Evolutionary conservation across 2,329 filamentous ascomycete genomes (phyloP).

Genomic region (Sporothrix brunneoviolacea): DNA sequence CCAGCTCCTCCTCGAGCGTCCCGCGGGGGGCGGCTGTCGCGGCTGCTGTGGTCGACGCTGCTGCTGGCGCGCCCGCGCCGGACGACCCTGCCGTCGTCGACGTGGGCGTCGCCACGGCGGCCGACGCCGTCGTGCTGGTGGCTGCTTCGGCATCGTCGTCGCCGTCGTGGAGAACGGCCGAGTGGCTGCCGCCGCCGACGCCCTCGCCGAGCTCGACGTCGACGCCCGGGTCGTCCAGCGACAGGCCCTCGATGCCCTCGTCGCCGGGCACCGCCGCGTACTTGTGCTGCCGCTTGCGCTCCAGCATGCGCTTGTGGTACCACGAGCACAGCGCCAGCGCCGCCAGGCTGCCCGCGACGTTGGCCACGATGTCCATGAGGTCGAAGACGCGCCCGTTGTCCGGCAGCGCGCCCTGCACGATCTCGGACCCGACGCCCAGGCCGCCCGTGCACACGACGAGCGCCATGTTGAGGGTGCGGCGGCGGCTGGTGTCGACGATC

Average conservation of each 20-base stretch:
- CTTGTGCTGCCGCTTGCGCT: slow-evolving; percentile 69
- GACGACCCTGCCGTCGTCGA: slow-evolving; percentile 46
- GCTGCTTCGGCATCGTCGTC: slow-evolving; percentile 39
- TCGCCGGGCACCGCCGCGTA: slow-evolving; percentile 65
- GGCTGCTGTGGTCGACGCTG: slow-evolving; percentile 22
- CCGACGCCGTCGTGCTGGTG: slow-evolving; percentile 6
- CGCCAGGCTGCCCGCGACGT: slow-evolving; percentile 68
- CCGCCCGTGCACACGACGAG: slow-evolving; percentile 68
- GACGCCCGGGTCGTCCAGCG: slow-evolving; percentile 46
- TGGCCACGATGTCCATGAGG: slow-evolving; percentile 78
- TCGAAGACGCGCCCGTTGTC: slow-evolving; percentile 64
- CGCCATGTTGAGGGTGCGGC: slow-evolving; percentile 78
- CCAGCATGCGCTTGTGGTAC: slow-evolving; percentile 95
- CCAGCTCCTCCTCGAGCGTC: slow-evolving; percentile 71
- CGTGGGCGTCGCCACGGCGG: slow-evolving; percentile 19
- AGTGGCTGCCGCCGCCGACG: slow-evolving; percentile 24
- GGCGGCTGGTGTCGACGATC: slow-evolving; percentile 85
- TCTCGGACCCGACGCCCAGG: slow-evolving; percentile 67
- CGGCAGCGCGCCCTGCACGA: slow-evolving; percentile 67
- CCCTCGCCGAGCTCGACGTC: slow-evolving; percentile 74
- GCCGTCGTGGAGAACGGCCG: slow-evolving; percentile 39
- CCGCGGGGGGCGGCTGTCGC: slow-evolving; percentile 23
- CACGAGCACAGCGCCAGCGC: slow-evolving; percentile 71
- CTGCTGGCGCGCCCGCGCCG: slow-evolving; percentile 54
- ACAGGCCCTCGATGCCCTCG: slow-evolving; percentile 58